Percentiles rank a stretch among this genome's conserved stretches.
Conservation (phyloP, 2,329 filamentous ascomycete species). For the Colletotrichum spinosum region DNA sequence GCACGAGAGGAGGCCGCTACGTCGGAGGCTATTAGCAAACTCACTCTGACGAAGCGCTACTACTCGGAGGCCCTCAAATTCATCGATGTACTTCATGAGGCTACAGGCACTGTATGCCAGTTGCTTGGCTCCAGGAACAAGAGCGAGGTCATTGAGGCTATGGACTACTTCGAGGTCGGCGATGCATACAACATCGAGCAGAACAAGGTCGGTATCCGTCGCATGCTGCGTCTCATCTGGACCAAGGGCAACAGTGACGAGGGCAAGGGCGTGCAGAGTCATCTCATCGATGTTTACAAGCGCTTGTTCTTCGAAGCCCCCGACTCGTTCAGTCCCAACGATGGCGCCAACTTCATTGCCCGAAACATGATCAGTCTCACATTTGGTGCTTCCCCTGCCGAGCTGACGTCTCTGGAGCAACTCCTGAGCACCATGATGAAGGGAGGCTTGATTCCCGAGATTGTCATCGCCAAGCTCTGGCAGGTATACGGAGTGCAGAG, state of each 20-base stretch:
- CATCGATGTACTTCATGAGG: slow-evolving; percentile 89
- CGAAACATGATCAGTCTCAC: slow-evolving; percentile 99
- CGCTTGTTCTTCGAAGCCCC: slow-evolving; percentile 96
- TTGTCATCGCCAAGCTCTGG: slow-evolving; percentile 93
- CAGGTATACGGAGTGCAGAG: slow-evolving; percentile 96
- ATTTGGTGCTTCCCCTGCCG: slow-evolving; percentile 93
- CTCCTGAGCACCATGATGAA: slow-evolving; percentile 98
- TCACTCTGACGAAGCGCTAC: slow-evolving; percentile 89
- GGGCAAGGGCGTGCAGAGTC: slow-evolving; percentile 96
- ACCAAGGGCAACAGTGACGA: slow-evolving; percentile 99
- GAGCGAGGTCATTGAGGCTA: slow-evolving; percentile 97
- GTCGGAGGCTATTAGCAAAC: slow-evolving; percentile 86
- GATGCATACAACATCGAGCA: slow-evolving; percentile 97
- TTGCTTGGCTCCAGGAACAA: slow-evolving; percentile 95
- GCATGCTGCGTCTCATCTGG: slow-evolving; percentile 98
- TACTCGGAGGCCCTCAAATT: slow-evolving; percentile 95
- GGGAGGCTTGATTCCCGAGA: slow-evolving; percentile 84
- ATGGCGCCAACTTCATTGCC: slow-evolving; percentile 94
- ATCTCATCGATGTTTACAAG: slow-evolving; percentile 97
- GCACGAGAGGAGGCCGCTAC: slow-evolving; percentile 89
- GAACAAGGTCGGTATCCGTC: slow-evolving; percentile 89
- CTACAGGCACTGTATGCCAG: slow-evolving; percentile 84
- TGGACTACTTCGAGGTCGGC: slow-evolving; percentile 96
- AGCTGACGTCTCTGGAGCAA: slow-evolving; percentile 95
- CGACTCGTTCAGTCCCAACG: slow-evolving; percentile 86